These are phyloP conservation scores for Liquidambar formosana DNA, from an alignment of 164 flowering plant genomes.

Conservation along the genomic window DNA sequence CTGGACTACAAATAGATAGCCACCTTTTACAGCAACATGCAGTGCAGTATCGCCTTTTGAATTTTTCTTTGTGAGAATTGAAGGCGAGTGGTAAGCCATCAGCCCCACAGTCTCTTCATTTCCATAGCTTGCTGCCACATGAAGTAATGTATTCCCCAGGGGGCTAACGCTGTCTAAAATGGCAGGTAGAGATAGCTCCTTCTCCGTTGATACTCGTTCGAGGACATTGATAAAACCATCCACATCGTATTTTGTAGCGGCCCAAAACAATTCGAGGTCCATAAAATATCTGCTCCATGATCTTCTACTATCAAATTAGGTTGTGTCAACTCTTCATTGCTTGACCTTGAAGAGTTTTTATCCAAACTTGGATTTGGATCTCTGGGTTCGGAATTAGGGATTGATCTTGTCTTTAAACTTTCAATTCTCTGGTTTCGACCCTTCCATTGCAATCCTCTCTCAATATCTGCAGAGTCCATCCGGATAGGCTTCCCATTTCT, in stretches of 20 bases:
- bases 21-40: no score
- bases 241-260: neutral
- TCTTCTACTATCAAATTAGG: neutral
- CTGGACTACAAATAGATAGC: no score
- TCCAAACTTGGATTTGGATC: neutral
- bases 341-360: neutral
- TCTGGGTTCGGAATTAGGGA: neutral
- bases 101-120: neutral
- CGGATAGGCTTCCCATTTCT: no score
- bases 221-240: neutral
- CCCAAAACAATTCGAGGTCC: slow-evolving; percentile 7
- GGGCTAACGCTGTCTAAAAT: no score
- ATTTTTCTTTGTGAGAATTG: no score
- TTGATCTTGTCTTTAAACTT: neutral
- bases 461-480: no score
- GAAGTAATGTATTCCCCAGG: no score
- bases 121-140: slow-evolving; percentile 10
- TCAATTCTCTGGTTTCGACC: neutral
- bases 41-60: no score
- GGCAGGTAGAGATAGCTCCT: neutral
- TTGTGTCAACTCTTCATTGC: no score
- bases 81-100: no score
- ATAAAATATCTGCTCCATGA: neutral
- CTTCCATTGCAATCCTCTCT: no score
- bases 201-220: neutral